These are phyloP conservation scores for Solanum etuberosum DNA, from an alignment of 257 asterid species.

Conservation along the genomic window DNA sequence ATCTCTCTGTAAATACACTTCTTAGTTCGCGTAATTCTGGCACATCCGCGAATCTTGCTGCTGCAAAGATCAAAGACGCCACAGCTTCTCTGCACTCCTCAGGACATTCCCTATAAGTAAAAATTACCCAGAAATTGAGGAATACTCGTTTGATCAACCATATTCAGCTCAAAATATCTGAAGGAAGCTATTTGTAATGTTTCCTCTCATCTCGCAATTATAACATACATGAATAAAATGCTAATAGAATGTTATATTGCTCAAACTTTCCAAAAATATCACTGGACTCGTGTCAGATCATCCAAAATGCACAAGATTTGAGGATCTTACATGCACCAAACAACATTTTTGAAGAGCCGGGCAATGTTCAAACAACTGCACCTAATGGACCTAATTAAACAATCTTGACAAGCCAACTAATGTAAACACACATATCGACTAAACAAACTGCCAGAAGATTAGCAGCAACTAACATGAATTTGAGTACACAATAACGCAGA, in stretches of 20 bases:
- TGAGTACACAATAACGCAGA: neutral
- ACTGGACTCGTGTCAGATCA: neutral
- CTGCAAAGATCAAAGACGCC: constrained; percentile 67
- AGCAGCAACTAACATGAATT: neutral
- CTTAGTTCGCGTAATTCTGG: constrained; percentile 82
- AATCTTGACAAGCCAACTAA: neutral
- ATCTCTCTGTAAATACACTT: constrained; percentile 51
- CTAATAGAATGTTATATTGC: neutral
- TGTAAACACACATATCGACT: neutral
- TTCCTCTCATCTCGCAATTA: neutral
- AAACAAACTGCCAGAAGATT: neutral
- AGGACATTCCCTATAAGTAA: constrained; percentile 62
- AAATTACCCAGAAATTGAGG: neutral
- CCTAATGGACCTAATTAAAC: neutral
- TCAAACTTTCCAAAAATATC: neutral
- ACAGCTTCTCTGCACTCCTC: constrained; percentile 87
- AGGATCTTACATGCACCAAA: neutral
- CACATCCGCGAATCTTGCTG: constrained; percentile 82
- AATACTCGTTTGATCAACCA: neutral
- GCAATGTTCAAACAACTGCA: neutral
- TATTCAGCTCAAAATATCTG: neutral
- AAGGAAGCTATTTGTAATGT: neutral
- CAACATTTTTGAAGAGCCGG: neutral
- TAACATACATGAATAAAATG: neutral
- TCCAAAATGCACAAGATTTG: neutral